Conservation (phyloP, 2,329 filamentous ascomycete species). For the Talaromyces sp. region DNA sequence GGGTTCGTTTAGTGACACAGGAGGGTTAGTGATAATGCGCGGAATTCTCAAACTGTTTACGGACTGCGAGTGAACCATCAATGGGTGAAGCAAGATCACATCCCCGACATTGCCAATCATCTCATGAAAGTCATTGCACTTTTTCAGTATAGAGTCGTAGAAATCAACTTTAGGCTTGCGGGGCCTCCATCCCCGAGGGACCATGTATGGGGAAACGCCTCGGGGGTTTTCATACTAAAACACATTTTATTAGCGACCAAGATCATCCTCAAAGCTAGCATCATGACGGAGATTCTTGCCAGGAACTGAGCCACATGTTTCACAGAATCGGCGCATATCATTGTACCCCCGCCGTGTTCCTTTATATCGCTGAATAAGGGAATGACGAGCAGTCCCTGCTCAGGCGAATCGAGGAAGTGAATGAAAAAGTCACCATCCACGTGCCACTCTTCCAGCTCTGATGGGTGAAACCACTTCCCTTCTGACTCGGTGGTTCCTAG, state of each 20-base stretch:
- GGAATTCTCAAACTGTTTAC: slow-evolving; percentile 53
- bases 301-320: slow-evolving; percentile 59
- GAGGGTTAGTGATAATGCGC: slow-evolving; percentile 60
- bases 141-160: slow-evolving; percentile 46
- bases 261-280: background rate
- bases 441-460: slow-evolving; percentile 64
- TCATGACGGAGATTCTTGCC: slow-evolving; percentile 37
- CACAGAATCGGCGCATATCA: slow-evolving; percentile 65
- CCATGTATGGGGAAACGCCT: slow-evolving; percentile 68
- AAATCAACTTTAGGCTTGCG: slow-evolving; percentile 21
- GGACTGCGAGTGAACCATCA: slow-evolving; percentile 59
- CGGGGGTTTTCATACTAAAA: slow-evolving; percentile 59
- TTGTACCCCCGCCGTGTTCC: slow-evolving; percentile 64
- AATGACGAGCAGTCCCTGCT: slow-evolving; percentile 70
- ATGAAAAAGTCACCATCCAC: slow-evolving; percentile 74
- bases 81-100: slow-evolving; percentile 57
- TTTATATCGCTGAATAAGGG: slow-evolving; percentile 68
- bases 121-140: slow-evolving; percentile 52
- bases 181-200: slow-evolving; percentile 52
- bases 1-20: slow-evolving; percentile 54
- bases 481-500: slow-evolving; percentile 61
- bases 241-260: background rate
- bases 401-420: slow-evolving; percentile 70
- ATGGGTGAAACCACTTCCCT: slow-evolving; percentile 53
- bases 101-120: slow-evolving; percentile 57